phyloP scores from a whole-genome alignment of 306 rosid species.

The Prosopis cineraria region DNA sequence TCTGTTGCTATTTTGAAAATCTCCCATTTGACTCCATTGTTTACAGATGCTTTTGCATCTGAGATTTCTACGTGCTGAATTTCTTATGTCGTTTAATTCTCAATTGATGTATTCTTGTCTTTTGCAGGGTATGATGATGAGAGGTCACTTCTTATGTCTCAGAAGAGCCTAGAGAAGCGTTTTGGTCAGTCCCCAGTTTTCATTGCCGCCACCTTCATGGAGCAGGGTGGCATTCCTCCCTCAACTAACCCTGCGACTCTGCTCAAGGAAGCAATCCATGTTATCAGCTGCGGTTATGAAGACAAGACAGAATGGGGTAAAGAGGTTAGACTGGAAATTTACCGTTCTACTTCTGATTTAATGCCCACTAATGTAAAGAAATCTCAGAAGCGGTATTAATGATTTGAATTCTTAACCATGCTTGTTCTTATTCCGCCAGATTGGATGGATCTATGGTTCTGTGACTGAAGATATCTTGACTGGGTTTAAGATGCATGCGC shows the following conservation, averaged over 20 bases:
- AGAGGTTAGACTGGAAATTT: constrained; percentile 61
- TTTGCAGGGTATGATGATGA: constrained; percentile 85
- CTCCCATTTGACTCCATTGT: background rate
- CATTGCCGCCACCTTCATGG: constrained; percentile 98
- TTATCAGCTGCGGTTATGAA: constrained; percentile 98
- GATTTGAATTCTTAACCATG: constrained; percentile 12
- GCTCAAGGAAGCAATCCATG: constrained; percentile 98
- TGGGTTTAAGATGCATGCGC: constrained; percentile 99
- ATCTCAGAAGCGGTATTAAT: constrained; percentile 5
- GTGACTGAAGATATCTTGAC: constrained; percentile 99
- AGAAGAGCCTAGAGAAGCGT: constrained; percentile 98
- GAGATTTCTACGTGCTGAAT: background rate
- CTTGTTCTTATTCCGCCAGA: constrained; percentile 53
- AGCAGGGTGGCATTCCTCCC: constrained; percentile 98
- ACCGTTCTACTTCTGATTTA: background rate
- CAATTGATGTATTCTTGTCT: background rate
- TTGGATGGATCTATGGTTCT: constrained; percentile 99
- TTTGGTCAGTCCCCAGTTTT: constrained; percentile 99
- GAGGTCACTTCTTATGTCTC: constrained; percentile 92
- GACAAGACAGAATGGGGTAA: constrained; percentile 99
- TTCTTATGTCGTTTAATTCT: background rate
- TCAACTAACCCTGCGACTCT: constrained; percentile 96
- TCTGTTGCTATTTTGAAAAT: constrained; percentile 38
- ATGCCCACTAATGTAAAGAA: constrained; percentile 11
- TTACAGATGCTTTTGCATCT: background rate